phyloP scores from a whole-genome alignment of 257 asterid genomes.

The Nicotiana noctiflora region DNA sequence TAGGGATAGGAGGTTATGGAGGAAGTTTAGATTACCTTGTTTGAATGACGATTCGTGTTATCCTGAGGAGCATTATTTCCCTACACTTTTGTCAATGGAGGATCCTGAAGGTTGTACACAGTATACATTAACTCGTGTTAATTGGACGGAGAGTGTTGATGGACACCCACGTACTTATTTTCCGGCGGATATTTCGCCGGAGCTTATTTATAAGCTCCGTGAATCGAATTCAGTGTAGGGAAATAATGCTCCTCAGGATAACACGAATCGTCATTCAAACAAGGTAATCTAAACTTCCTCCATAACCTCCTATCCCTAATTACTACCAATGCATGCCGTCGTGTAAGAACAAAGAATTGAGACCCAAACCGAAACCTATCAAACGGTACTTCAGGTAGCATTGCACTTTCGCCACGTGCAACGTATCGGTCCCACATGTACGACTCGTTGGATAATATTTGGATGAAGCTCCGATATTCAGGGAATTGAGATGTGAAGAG shows the following conservation, averaged over 20 bases:
- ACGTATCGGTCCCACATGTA: slow-evolving; percentile 47
- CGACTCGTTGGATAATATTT: slow-evolving; percentile 47
- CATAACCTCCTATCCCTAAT: slow-evolving; percentile 49
- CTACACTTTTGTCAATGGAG: slow-evolving; percentile 71
- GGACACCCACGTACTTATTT: slow-evolving; percentile 69
- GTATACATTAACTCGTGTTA: slow-evolving; percentile 65
- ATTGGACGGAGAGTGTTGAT: slow-evolving; percentile 50
- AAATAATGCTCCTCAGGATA: slow-evolving; percentile 87
- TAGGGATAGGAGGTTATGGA: slow-evolving; percentile 51
- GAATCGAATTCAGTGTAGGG: slow-evolving; percentile 61
- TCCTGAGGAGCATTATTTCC: slow-evolving; percentile 82
- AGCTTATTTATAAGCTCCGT: slow-evolving; percentile 37
- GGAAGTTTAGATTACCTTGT: slow-evolving; percentile 61
- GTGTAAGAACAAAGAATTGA: slow-evolving; percentile 56
- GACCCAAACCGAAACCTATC: slow-evolving; percentile 56
- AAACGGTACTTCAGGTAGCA: slow-evolving; percentile 64
- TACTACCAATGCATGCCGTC: slow-evolving; percentile 48
- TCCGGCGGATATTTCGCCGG: slow-evolving; percentile 40
- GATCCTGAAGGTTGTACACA: slow-evolving; percentile 57
- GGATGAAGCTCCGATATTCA: slow-evolving; percentile 49
- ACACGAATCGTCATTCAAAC: slow-evolving; percentile 41
- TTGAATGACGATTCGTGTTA: slow-evolving; percentile 43
- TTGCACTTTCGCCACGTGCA: slow-evolving; percentile 45
- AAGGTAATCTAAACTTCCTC: slow-evolving; percentile 60
- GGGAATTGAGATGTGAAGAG: slow-evolving; percentile 20